phyloP scores from a whole-genome alignment of 768 basidiomycete species.

The Suillus spraguei region DNA sequence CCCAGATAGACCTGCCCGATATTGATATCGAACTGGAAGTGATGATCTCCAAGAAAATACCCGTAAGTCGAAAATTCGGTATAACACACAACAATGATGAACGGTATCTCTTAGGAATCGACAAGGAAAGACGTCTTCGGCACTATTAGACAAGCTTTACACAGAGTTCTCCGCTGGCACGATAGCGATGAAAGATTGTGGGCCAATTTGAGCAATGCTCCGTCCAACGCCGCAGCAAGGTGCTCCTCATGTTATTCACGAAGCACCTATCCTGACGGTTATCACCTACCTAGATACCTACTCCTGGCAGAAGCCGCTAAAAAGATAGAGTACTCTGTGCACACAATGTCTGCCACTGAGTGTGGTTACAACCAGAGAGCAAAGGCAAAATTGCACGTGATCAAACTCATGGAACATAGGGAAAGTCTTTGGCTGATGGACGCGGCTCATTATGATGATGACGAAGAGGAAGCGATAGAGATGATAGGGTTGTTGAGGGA shows the following conservation, averaged over 20 bases:
- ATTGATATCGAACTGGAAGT: conserved; percentile 40
- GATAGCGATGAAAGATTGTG: conserved; percentile 32
- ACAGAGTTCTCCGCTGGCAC: conserved; percentile 37
- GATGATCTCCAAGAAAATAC: conserved; percentile 45
- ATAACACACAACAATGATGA: background rate
- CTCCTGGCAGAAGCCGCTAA: conserved; percentile 45
- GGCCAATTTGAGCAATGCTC: conserved; percentile 21
- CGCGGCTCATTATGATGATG: conserved; percentile 33
- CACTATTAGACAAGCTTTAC: conserved; percentile 42
- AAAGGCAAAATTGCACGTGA: conserved; percentile 31
- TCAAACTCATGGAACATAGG: conserved; percentile 32
- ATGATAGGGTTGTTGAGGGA: conserved; percentile 5
- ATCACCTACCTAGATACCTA: conserved; percentile 35
- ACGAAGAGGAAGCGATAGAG: conserved; percentile 36
- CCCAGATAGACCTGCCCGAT: conserved; percentile 27
- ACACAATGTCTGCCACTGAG: conserved; percentile 51
- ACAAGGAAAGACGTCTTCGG: conserved; percentile 40
- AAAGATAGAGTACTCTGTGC: conserved; percentile 48
- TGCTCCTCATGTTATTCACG: conserved; percentile 5
- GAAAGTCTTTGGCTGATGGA: conserved; percentile 27
- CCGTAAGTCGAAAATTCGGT: conserved; percentile 30
- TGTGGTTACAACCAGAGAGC: conserved; percentile 50
- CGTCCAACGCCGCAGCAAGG: conserved; percentile 26
- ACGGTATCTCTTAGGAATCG: conserved; percentile 27
- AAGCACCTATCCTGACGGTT: background rate